phyloP scores from a whole-genome alignment of 805 yeast species.

The Debaryomyces castellii region DNA sequence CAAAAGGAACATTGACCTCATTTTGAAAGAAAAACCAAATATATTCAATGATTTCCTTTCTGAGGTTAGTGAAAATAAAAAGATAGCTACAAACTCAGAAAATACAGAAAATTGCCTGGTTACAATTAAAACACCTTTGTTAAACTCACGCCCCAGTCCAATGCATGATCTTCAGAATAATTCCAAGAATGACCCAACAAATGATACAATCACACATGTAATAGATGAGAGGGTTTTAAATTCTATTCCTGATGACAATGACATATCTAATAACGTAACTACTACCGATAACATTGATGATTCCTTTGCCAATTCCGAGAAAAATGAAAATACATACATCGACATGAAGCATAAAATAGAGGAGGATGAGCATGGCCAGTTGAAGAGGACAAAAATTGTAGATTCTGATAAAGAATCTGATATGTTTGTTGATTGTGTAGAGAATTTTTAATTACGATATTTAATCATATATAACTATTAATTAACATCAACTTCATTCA shows the following conservation, averaged over 20 bases:
- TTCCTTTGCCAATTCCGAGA: no score
- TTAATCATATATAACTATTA: not conserved
- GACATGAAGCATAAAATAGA: not conserved
- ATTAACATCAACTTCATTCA: slow-evolving; percentile 9
- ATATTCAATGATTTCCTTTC: slow-evolving; percentile 25
- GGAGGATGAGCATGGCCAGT: not conserved
- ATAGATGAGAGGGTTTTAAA: no score
- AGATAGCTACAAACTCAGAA: not conserved
- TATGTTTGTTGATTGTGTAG: not conserved
- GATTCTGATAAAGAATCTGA: not conserved
- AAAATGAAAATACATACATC: not conserved
- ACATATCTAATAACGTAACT: no score
- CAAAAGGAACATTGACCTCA: slow-evolving; percentile 29
- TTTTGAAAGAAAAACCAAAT: slow-evolving; percentile 29
- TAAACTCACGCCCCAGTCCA: no score
- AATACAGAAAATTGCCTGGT: not conserved
- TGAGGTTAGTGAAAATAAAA: not conserved
- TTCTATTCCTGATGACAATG: no score
- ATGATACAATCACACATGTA: no score
- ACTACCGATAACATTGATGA: no score
- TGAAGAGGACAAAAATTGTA: not conserved
- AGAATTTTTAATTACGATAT: not conserved
- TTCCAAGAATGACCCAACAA: no score
- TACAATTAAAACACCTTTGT: not conserved
- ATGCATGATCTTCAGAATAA: no score